Evolutionary conservation across 805 yeast genomes (phyloP).

Genomic region (Saccharomyces mikatae): DNA sequence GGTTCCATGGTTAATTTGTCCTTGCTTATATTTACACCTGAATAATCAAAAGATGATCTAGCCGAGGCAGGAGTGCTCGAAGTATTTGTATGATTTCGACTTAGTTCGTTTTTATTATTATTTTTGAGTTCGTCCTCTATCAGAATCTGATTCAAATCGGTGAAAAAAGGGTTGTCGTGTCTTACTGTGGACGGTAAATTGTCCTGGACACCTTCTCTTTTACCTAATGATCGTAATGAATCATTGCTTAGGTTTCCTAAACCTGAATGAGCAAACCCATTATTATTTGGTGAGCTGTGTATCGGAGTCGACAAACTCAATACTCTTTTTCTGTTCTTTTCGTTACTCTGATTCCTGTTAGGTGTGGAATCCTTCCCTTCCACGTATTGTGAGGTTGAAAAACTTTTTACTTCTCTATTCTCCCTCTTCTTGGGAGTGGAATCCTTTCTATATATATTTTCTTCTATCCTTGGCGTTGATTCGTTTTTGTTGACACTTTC

Average conservation of each 20-base stretch:
- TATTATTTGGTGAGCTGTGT: background rate
- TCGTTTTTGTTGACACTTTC: background rate
- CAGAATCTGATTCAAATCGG: conserved; percentile 22
- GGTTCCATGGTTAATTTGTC: conserved; percentile 22
- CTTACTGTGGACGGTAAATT: conserved; percentile 25
- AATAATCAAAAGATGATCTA: conserved; percentile 18
- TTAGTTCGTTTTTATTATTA: conserved; percentile 1
- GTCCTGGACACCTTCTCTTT: conserved; percentile 15
- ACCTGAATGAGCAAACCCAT: background rate
- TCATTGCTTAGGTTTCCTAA: background rate
- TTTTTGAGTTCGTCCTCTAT: conserved; percentile 5
- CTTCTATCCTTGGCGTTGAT: background rate
- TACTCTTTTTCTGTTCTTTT: background rate
- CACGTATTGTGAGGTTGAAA: background rate
- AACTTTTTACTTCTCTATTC: background rate
- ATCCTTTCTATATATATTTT: background rate
- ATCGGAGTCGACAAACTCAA: background rate
- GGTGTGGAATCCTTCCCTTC: background rate
- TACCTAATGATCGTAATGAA: conserved; percentile 1
- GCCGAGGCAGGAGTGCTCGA: conserved; percentile 14
- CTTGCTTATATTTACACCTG: conserved; percentile 3
- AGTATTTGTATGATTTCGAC: conserved; percentile 2
- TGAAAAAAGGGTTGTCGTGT: conserved; percentile 17
- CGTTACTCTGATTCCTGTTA: background rate
- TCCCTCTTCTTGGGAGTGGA: background rate